These are phyloP conservation scores for Termitomyces sp. DNA, from an alignment of 768 basidiomycete species.

Conservation along the genomic window DNA sequence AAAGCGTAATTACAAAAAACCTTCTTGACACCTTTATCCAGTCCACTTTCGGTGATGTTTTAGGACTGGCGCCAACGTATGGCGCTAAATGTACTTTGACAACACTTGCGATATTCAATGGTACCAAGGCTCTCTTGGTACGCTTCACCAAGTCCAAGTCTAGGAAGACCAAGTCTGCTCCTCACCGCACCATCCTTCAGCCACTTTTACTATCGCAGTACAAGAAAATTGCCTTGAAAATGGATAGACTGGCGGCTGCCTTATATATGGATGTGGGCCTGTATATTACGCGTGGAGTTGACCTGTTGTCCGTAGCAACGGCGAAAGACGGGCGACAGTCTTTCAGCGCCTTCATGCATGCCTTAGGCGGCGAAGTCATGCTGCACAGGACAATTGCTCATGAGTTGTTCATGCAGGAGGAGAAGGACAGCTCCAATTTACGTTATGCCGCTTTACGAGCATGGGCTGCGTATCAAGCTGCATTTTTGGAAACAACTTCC, in stretches of 20 bases:
- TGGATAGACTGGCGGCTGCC: slow-evolving; percentile 42
- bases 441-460: slow-evolving; percentile 35
- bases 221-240: slow-evolving; percentile 38
- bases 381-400: slow-evolving; percentile 25
- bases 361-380: slow-evolving; percentile 33
- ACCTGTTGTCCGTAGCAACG: slow-evolving; percentile 34
- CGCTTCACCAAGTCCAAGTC: slow-evolving; percentile 20
- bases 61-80: slow-evolving; percentile 45
- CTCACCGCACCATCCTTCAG: slow-evolving; percentile 24
- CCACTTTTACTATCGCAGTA: slow-evolving; percentile 27
- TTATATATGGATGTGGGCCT: slow-evolving; percentile 37
- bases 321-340: slow-evolving; percentile 26
- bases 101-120: slow-evolving; percentile 38
- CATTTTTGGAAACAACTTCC: slow-evolving; percentile 21
- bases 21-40: slow-evolving; percentile 28
- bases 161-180: not conserved
- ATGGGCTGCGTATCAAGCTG: slow-evolving; percentile 41
- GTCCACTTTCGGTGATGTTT: slow-evolving; percentile 18
- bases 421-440: slow-evolving; percentile 14
- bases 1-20: slow-evolving; percentile 20
- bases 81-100: slow-evolving; percentile 30
- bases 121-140: slow-evolving; percentile 32
- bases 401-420: slow-evolving; percentile 28
- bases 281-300: slow-evolving; percentile 32
- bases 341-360: slow-evolving; percentile 27